Evolutionary conservation across 305 asterid genomes (phyloP).

Genomic region (Ilex paraguariensis): DNA sequence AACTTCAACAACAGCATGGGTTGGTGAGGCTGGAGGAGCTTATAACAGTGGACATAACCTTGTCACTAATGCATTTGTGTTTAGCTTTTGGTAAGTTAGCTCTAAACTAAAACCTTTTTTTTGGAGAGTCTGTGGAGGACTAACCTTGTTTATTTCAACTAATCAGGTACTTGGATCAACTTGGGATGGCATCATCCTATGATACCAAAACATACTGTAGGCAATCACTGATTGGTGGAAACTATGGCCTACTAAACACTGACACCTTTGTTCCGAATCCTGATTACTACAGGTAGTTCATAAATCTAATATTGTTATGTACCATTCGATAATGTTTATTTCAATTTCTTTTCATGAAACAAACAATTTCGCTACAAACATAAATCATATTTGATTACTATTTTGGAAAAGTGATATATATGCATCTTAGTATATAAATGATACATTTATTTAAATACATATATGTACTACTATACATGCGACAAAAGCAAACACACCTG

Average conservation of each 20-base stretch:
- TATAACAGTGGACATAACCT: slow-evolving; percentile 71
- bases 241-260: slow-evolving; percentile 79
- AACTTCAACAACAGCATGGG: slow-evolving; percentile 63
- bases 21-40: slow-evolving; percentile 95
- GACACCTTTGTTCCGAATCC: slow-evolving; percentile 69
- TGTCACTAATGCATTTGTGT: slow-evolving; percentile 73
- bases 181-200: slow-evolving; percentile 71
- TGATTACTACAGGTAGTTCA: slow-evolving; percentile 69
- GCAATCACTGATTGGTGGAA: slow-evolving; percentile 83
- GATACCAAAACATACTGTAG: slow-evolving; percentile 81
- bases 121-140: background rate
- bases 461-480: too few species aligned
- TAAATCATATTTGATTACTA: too few species aligned
- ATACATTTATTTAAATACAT: too few species aligned
- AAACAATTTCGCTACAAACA: too few species aligned
- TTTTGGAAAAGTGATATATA: background rate
- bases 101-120: background rate
- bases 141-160: slow-evolving; percentile 3
- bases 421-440: too few species aligned
- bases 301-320: background rate
- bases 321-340: too few species aligned
- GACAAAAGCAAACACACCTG: too few species aligned
- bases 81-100: slow-evolving; percentile 63
- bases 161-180: slow-evolving; percentile 82
- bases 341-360: too few species aligned